phyloP scores from a whole-genome alignment of 768 basidiomycete species.

The Lentinula guzmanii region DNA sequence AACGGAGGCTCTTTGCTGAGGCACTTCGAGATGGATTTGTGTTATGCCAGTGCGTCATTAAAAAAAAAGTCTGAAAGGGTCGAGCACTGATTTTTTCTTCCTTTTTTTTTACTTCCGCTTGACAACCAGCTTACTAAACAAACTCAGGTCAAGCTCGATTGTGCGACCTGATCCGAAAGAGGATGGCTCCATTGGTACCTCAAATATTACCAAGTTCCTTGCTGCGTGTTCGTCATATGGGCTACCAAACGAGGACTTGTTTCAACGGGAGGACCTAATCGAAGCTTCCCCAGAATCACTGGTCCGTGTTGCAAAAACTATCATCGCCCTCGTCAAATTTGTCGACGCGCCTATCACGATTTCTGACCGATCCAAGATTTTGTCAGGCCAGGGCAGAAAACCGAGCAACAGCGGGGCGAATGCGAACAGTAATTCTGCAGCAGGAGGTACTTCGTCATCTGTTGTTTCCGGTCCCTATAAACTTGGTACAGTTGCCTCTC shows the following conservation, averaged over 20 bases:
- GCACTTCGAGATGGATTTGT: slow-evolving; percentile 80
- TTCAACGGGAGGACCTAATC: slow-evolving; percentile 63
- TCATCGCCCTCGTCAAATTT: slow-evolving; percentile 60
- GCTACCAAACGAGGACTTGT: slow-evolving; percentile 55
- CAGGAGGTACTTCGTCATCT: slow-evolving; percentile 9
- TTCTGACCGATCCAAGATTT: slow-evolving; percentile 38
- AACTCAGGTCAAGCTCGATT: slow-evolving; percentile 56
- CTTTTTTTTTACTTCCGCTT: slow-evolving; percentile 10
- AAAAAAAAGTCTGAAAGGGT: slow-evolving; percentile 1
- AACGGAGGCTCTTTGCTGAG: slow-evolving; percentile 67
- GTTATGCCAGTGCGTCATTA: slow-evolving; percentile 75
- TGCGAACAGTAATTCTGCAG: slow-evolving; percentile 14
- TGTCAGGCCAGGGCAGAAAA: slow-evolving; percentile 29
- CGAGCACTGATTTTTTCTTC: slow-evolving; percentile 8
- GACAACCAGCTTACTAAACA: slow-evolving; percentile 66
- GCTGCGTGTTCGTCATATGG: slow-evolving; percentile 69
- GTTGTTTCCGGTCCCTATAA: slow-evolving; percentile 26
- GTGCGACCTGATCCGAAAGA: slow-evolving; percentile 60
- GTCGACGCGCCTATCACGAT: slow-evolving; percentile 41
- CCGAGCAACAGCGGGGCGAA: neutral
- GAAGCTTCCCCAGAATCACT: slow-evolving; percentile 55
- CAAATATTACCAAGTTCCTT: slow-evolving; percentile 75
- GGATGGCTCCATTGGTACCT: slow-evolving; percentile 57
- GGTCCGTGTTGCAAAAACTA: slow-evolving; percentile 68
- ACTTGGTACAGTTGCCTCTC: slow-evolving; percentile 27